Evolutionary conservation across 495 filamentous ascomycete species (phyloP).

Genomic region (Beverwykella pulmonaria): DNA sequence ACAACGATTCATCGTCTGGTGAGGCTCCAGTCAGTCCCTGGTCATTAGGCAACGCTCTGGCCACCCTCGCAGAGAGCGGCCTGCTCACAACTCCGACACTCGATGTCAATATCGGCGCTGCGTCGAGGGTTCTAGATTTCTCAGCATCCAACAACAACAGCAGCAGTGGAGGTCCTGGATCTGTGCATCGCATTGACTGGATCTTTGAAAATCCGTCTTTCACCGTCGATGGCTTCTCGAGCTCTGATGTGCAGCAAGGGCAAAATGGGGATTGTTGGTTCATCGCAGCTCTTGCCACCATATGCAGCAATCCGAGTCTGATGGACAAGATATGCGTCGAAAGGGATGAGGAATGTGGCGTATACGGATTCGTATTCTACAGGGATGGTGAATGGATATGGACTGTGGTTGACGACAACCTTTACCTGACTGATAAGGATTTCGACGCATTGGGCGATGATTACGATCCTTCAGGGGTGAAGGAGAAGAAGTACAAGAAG

Average conservation of each 20-base stretch:
- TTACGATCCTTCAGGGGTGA: constrained; percentile 28
- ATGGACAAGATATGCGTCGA: constrained; percentile 85
- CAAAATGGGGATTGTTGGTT: constrained; percentile 89
- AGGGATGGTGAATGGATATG: constrained; percentile 90
- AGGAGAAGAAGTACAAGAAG: constrained; percentile 33
- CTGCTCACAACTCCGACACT: constrained; percentile 53
- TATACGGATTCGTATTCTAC: constrained; percentile 94
- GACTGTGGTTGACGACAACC: constrained; percentile 81
- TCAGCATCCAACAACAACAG: constrained; percentile 3
- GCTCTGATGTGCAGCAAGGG: constrained; percentile 72
- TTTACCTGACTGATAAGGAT: constrained; percentile 76
- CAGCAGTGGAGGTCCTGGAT: constrained; percentile 19
- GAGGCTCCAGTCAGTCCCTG: constrained; percentile 1
- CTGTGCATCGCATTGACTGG: constrained; percentile 35
- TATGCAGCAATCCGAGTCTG: constrained; percentile 75
- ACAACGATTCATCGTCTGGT: background rate
- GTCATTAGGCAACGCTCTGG: constrained; percentile 15
- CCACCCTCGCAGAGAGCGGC: constrained; percentile 23
- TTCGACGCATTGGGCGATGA: constrained; percentile 61
- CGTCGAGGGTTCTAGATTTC: constrained; percentile 51
- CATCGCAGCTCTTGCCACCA: constrained; percentile 79
- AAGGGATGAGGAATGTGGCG: constrained; percentile 74
- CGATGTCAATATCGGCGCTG: constrained; percentile 53
- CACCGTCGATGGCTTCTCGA: constrained; percentile 34
- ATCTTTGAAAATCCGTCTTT: constrained; percentile 37